Conservation (phyloP, 2,329 filamentous ascomycete species). For the Cryphonectria japonica region DNA sequence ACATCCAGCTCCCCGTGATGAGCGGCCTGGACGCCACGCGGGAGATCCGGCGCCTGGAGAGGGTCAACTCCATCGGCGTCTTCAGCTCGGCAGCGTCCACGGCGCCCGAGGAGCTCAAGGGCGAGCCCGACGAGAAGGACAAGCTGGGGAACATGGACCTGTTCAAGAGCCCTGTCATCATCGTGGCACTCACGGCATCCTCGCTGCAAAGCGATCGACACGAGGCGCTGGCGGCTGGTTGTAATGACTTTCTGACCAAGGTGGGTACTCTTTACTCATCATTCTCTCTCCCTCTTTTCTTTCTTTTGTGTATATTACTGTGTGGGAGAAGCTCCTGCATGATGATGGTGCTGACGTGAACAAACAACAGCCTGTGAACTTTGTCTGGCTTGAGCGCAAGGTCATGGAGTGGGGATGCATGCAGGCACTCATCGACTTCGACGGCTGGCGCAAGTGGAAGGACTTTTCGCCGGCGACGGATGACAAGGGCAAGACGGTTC, state of each 20-base stretch:
- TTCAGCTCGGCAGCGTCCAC: conserved; percentile 68
- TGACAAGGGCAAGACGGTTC: conserved; percentile 19
- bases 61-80: conserved; percentile 89
- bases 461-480: conserved; percentile 62
- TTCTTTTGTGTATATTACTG: neutral
- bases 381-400: conserved; percentile 95
- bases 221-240: conserved; percentile 91
- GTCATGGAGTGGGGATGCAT: conserved; percentile 99
- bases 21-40: conserved; percentile 92
- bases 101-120: conserved; percentile 51
- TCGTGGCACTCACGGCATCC: conserved; percentile 93
- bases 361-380: conserved; percentile 79
- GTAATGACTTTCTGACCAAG: conserved; percentile 98
- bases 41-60: conserved; percentile 87
- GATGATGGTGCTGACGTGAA: conserved; percentile 28
- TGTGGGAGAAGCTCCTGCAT: neutral
- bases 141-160: conserved; percentile 68
- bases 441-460: conserved; percentile 98
- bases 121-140: conserved; percentile 65
- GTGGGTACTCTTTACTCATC: conserved; percentile 50
- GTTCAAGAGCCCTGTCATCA: conserved; percentile 97
- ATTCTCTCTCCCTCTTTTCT: neutral
- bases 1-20: conserved; percentile 97
- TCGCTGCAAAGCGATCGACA: conserved; percentile 94
- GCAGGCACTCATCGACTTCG: conserved; percentile 98